Evolutionary conservation across 805 yeast species (phyloP).

Genomic region (Maudiozyma turicensis): DNA sequence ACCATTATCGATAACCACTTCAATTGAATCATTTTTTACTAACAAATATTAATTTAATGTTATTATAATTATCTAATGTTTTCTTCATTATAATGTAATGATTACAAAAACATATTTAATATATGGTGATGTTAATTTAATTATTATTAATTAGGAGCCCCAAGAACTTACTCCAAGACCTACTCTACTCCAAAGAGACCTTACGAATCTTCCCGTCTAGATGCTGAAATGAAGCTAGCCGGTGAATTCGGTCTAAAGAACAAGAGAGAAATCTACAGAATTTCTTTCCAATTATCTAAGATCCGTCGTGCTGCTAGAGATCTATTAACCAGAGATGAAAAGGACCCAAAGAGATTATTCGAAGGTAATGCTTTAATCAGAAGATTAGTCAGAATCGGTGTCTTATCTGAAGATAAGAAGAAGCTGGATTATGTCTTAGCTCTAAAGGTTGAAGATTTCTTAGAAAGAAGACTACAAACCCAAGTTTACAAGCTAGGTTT

Average conservation of each 20-base stretch:
- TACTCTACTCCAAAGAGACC: slow-evolving; percentile 99
- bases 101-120: no score
- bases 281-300: slow-evolving; percentile 97
- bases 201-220: slow-evolving; percentile 98
- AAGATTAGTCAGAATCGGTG: slow-evolving; percentile 99
- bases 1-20: no score
- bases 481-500: slow-evolving; percentile 99
- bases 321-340: slow-evolving; percentile 98
- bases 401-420: slow-evolving; percentile 97
- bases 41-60: no score
- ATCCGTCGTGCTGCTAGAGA: slow-evolving; percentile 99
- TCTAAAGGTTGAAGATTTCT: slow-evolving; percentile 95
- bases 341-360: slow-evolving; percentile 99
- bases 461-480: slow-evolving; percentile 99
- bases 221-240: slow-evolving; percentile 97
- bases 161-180: slow-evolving; percentile 99
- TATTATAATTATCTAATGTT: no score
- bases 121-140: background rate
- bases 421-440: slow-evolving; percentile 99
- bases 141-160: slow-evolving; percentile 58
- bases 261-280: slow-evolving; percentile 99
- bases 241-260: slow-evolving; percentile 99
- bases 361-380: slow-evolving; percentile 99
- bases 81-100: no score
- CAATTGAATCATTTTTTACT: no score